phyloP scores from a whole-genome alignment of 108 stramenopile genomes.

The Nannochloropsis gaditana region DNA sequence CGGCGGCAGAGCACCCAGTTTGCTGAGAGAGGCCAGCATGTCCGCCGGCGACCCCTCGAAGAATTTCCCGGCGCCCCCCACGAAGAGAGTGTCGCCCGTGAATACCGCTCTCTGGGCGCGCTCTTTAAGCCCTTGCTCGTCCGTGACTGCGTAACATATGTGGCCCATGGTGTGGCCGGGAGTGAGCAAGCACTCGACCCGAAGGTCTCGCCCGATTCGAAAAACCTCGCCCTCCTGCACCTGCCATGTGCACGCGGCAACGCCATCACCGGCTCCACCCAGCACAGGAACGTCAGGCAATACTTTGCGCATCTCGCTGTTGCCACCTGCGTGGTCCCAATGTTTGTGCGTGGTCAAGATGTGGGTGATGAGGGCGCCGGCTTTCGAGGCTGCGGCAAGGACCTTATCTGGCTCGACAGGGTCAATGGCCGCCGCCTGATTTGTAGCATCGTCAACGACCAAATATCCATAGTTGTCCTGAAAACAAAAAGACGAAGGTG shows the following conservation, averaged over 20 bases:
- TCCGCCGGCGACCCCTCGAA: constrained; percentile 56
- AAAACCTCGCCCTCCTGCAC: constrained; percentile 57
- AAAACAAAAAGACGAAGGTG: no score
- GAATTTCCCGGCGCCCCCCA: constrained; percentile 60
- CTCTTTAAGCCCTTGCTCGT: neutral
- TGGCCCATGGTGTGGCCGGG: constrained; percentile 63
- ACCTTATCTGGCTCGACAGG: neutral
- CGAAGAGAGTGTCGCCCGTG: constrained; percentile 68
- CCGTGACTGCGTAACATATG: constrained; percentile 53
- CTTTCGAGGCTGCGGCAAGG: neutral
- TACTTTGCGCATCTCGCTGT: constrained; percentile 18
- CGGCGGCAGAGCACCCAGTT: constrained; percentile 51
- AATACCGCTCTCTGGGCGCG: constrained; percentile 51
- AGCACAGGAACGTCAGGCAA: constrained; percentile 31
- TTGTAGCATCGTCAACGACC: no score
- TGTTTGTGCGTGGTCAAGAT: constrained; percentile 50
- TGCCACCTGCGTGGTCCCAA: constrained; percentile 45
- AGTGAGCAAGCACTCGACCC: constrained; percentile 33
- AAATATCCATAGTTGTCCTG: no score
- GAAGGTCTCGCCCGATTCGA: constrained; percentile 35
- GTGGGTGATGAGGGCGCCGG: no score
- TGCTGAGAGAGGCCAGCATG: constrained; percentile 45
- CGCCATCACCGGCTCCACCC: constrained; percentile 34
- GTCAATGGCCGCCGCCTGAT: neutral
- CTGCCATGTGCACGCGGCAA: constrained; percentile 29